phyloP scores from a whole-genome alignment of 257 asterid genomes.

The Solanum gracilifrons region DNA sequence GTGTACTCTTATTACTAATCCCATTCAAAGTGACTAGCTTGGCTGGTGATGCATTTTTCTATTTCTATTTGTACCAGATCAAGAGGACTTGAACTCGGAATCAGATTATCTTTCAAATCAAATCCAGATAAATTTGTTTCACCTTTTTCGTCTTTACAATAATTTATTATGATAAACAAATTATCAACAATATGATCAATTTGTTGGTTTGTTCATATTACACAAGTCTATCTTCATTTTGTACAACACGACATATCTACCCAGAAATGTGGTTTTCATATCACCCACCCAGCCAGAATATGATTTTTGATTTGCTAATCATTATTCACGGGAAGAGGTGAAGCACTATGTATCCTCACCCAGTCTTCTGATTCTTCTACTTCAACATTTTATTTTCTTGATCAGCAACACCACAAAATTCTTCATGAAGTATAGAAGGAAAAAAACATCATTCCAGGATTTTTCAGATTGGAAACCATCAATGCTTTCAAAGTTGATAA shows the following conservation, averaged over 20 bases:
- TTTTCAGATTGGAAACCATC: background rate
- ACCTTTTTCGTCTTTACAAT: background rate
- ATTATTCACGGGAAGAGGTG: background rate
- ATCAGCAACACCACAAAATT: background rate
- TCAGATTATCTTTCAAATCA: background rate
- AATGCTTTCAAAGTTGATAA: background rate
- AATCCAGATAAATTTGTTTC: background rate
- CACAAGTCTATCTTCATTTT: background rate
- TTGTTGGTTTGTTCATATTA: background rate
- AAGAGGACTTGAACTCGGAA: background rate
- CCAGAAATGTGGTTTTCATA: background rate
- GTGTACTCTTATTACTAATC: no score
- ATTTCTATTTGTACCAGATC: background rate
- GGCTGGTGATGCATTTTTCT: no score
- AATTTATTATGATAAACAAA: background rate
- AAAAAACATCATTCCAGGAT: background rate
- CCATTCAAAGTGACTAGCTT: no score
- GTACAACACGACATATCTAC: background rate
- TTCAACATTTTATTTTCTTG: background rate
- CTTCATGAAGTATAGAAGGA: background rate
- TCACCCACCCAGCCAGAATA: background rate
- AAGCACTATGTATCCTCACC: background rate
- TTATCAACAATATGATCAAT: background rate
- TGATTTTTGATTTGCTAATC: background rate
- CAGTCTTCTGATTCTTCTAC: background rate